Evolutionary conservation across 805 yeast genomes (phyloP).

Genomic region (Barnettozyma sucrosica): DNA sequence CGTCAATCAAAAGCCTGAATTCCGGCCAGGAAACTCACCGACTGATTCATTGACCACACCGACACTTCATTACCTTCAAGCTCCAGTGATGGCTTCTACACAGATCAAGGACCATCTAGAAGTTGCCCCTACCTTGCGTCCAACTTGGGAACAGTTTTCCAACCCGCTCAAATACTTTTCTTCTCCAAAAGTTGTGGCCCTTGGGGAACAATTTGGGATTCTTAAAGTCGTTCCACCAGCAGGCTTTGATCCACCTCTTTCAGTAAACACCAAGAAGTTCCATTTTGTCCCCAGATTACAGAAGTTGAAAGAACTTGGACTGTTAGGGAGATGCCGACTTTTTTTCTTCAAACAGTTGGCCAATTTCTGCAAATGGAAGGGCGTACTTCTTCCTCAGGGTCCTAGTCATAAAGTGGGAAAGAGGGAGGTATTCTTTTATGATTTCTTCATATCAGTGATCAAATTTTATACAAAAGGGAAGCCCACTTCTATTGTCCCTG

Average conservation of each 20-base stretch:
- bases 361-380: slow-evolving; percentile 47
- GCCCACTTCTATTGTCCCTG: neutral
- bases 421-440: slow-evolving; percentile 30
- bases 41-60: neutral
- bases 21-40: neutral
- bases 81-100: neutral
- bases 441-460: slow-evolving; percentile 32
- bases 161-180: slow-evolving; percentile 68
- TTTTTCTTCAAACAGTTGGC: slow-evolving; percentile 58
- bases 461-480: slow-evolving; percentile 15
- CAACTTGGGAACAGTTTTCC: slow-evolving; percentile 48
- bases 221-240: slow-evolving; percentile 65
- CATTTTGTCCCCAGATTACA: slow-evolving; percentile 67
- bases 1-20: neutral
- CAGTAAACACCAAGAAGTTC: slow-evolving; percentile 47
- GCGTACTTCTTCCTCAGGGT: slow-evolving; percentile 8
- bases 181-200: slow-evolving; percentile 32
- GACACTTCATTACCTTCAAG: neutral
- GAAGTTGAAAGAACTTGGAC: slow-evolving; percentile 54
- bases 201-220: slow-evolving; percentile 66
- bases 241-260: slow-evolving; percentile 44
- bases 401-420: slow-evolving; percentile 3
- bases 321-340: slow-evolving; percentile 55
- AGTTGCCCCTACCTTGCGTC: slow-evolving; percentile 47
- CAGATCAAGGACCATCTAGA: neutral